Evolutionary conservation across 331 rosid genomes (phyloP).

Genomic region (Telfairia occidentalis): DNA sequence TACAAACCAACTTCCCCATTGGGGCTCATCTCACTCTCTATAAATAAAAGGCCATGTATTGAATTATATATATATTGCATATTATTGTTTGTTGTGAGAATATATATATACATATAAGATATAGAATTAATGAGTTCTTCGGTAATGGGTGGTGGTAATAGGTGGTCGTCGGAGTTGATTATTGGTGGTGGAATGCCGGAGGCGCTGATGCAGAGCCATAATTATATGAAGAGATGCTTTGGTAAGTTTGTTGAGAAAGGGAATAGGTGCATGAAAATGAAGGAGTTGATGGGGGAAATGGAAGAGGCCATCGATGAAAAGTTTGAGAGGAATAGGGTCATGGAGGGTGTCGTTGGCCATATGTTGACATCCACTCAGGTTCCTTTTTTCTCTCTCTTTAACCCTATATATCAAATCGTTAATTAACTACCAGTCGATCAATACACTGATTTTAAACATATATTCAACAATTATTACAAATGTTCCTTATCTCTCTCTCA

Average conservation of each 20-base stretch:
- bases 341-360: constrained; percentile 62
- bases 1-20: no score
- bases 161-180: constrained; percentile 41
- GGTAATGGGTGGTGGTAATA: constrained; percentile 13
- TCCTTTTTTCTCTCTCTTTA: background rate
- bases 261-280: constrained; percentile 50
- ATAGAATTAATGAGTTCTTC: background rate
- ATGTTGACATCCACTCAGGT: constrained; percentile 70
- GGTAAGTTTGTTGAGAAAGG: constrained; percentile 68
- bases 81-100: background rate
- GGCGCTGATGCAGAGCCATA: constrained; percentile 58
- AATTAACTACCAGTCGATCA: no score
- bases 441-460: no score
- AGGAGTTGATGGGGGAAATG: constrained; percentile 65
- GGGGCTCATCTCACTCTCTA: no score
- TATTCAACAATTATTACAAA: no score
- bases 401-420: no score
- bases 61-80: background rate
- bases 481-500: no score
- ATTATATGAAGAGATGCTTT: constrained; percentile 76
- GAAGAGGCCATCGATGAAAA: constrained; percentile 48
- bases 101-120: no score
- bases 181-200: constrained; percentile 58
- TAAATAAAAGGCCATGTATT: background rate
- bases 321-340: constrained; percentile 39